A percentile compares a stretch with the other conserved stretches of the same genome.
These are phyloP conservation scores for Cicer yamashitae DNA, from an alignment of 306 rosid species.

Conservation along the genomic window DNA sequence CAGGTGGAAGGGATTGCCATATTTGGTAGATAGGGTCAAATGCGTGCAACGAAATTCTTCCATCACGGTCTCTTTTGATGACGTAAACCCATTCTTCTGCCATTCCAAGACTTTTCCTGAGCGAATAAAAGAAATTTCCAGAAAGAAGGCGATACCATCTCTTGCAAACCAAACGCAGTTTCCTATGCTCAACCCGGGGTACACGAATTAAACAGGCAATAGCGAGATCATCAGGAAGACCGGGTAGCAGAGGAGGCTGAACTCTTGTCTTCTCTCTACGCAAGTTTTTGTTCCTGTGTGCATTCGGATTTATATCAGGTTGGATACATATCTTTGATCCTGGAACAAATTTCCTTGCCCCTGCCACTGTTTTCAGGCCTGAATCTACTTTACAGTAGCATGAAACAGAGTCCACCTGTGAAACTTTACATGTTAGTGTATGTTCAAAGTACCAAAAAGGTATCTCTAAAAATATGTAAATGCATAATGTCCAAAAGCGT, in stretches of 20 bases:
- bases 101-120: constrained; percentile 95
- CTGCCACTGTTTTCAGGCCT: constrained; percentile 90
- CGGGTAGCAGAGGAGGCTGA: constrained; percentile 96
- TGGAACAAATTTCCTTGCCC: constrained; percentile 96
- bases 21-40: constrained; percentile 95
- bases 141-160: constrained; percentile 91
- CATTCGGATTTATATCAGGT: constrained; percentile 96
- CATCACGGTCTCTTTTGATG: constrained; percentile 95
- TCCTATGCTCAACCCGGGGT: constrained; percentile 88
- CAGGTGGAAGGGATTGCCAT: constrained; percentile 99
- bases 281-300: constrained; percentile 75
- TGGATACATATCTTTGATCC: constrained; percentile 95
- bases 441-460: constrained; percentile 26
- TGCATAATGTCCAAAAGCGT: constrained; percentile 19
- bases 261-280: constrained; percentile 84
- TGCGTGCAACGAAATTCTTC: constrained; percentile 94
- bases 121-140: constrained; percentile 96
- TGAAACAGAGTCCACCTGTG: constrained; percentile 95
- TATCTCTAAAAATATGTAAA: constrained; percentile 4
- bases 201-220: constrained; percentile 96
- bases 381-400: constrained; percentile 99
- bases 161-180: constrained; percentile 93
- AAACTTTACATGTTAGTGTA: constrained; percentile 51
- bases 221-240: constrained; percentile 99
- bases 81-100: constrained; percentile 99